These are phyloP conservation scores for Candida verbasci DNA, from an alignment of 805 yeast genomes.

Conservation along the genomic window DNA sequence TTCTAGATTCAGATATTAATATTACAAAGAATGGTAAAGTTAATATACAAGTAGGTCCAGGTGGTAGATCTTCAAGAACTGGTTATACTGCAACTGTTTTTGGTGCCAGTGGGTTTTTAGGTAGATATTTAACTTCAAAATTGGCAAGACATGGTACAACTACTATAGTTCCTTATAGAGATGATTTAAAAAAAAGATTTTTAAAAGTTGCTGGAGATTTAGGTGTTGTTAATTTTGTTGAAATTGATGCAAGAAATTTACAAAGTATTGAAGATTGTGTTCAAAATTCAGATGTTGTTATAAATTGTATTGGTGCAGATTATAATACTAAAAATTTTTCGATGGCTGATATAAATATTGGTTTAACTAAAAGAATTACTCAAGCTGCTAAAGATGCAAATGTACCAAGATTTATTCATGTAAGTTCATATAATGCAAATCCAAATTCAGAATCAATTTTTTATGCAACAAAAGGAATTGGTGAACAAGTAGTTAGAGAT, in stretches of 20 bases:
- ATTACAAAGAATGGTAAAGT: slow-evolving; percentile 76
- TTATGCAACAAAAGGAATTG: slow-evolving; percentile 74
- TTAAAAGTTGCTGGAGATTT: slow-evolving; percentile 81
- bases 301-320: slow-evolving; percentile 74
- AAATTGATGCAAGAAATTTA: slow-evolving; percentile 75
- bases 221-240: slow-evolving; percentile 82
- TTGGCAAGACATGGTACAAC: slow-evolving; percentile 80
- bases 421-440: slow-evolving; percentile 74
- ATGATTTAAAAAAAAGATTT: slow-evolving; percentile 72
- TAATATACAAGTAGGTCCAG: slow-evolving; percentile 63
- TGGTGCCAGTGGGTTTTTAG: slow-evolving; percentile 78
- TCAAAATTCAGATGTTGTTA: slow-evolving; percentile 77
- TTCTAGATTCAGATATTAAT: slow-evolving; percentile 54
- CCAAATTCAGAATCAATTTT: slow-evolving; percentile 64
- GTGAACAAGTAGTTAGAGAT: slow-evolving; percentile 67
- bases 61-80: slow-evolving; percentile 81
- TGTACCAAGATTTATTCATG: slow-evolving; percentile 73
- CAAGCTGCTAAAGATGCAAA: slow-evolving; percentile 64
- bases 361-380: slow-evolving; percentile 72
- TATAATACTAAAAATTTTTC: slow-evolving; percentile 73
- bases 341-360: slow-evolving; percentile 81
- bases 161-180: slow-evolving; percentile 75
- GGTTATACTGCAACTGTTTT: slow-evolving; percentile 88
- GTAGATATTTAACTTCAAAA: slow-evolving; percentile 65
- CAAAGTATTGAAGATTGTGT: slow-evolving; percentile 73